Evolutionary conservation across 306 rosid species (phyloP), one percentile per base, ranked within the genome.

Genomic region (Pyrus pyrifolia): DNA sequence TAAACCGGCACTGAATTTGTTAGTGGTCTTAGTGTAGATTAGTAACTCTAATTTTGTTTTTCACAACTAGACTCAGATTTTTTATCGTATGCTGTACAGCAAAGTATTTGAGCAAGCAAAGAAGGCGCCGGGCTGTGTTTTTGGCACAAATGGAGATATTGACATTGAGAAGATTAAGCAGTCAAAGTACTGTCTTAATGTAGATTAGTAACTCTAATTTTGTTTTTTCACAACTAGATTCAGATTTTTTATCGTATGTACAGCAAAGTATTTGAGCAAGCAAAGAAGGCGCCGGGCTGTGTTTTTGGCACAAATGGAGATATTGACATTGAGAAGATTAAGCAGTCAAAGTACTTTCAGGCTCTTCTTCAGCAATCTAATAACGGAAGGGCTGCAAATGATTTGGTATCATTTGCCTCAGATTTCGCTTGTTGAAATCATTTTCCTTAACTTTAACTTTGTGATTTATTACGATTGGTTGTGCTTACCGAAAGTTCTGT

Each of bases 231-330:
- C 25, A 25, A 25, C 25, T 25, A 42, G 68, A 15, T 29, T 46
- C 31, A 58, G 35, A 67, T 81, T 68, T 74, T 22, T 70, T 59
- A 22, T 46, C 71, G 21, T 71, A 4, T 79, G 65, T 67, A 44
- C 90, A 95, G 99, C 19, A 87, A 76, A 85, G 97, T 93, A 68
- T 95, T 95, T 77, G 97, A 90, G 82, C 93, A 84, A 81, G 97
- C 89, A 76, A 90, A 88, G 82, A 89, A 75, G 72, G 78, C 89
- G 66, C 86, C 89, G 44, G 93, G 91, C 49, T 30, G 76, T 22
- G 68, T 89, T 74, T 92, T 95, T 82, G 76, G 86, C 77, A 57
- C 77, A 60, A 55, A 81, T 13, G 91, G 90, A 68, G 93, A 90
- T 69, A 65, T 89, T 74, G 97, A 92, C 80, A 82, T 89, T 68